These are phyloP conservation scores for Drosera spatulata DNA, from an alignment of 179 eudicot species.

Conservation along the genomic window DNA sequence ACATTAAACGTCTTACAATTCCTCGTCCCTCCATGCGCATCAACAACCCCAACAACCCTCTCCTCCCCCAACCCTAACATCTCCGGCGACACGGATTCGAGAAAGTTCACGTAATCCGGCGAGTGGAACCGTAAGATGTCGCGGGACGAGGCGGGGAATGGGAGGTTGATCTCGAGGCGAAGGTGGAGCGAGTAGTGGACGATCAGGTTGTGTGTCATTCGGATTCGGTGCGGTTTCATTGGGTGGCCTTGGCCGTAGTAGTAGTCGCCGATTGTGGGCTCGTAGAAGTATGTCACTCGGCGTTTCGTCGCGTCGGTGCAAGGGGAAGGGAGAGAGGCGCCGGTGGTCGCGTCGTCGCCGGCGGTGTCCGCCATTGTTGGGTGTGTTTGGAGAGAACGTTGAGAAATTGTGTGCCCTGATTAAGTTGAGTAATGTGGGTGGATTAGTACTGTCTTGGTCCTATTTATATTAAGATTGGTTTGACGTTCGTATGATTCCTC, in stretches of 20 bases:
- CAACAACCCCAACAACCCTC: too few relatives aligned
- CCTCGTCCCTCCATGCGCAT: conserved; percentile 34
- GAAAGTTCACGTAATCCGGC: conserved; percentile 59
- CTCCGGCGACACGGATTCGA: conserved; percentile 55
- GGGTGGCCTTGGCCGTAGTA: conserved; percentile 35
- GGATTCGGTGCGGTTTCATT: conserved; percentile 80
- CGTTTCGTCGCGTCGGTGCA: conserved; percentile 48
- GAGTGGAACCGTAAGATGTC: conserved; percentile 68
- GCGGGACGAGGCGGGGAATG: conserved; percentile 41
- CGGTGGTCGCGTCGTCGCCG: conserved; percentile 69
- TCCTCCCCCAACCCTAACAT: conserved; percentile 20
- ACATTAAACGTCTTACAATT: conserved; percentile 50
- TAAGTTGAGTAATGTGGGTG: too few relatives aligned
- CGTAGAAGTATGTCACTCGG: conserved; percentile 17
- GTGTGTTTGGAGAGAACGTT: too few relatives aligned
- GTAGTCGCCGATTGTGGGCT: conserved; percentile 52
- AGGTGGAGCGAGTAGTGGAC: conserved; percentile 66
- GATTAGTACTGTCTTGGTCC: too few relatives aligned
- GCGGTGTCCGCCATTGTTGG: too few relatives aligned
- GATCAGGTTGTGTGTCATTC: conserved; percentile 76
- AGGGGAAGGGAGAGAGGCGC: conserved; percentile 36
- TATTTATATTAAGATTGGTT: too few relatives aligned
- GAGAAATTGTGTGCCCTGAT: too few relatives aligned
- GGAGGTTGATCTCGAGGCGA: conserved; percentile 53
- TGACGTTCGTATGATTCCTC: too few relatives aligned